phyloP scores from a whole-genome alignment of 352 stramenopile species.

The Phytophthora pinifolia region DNA sequence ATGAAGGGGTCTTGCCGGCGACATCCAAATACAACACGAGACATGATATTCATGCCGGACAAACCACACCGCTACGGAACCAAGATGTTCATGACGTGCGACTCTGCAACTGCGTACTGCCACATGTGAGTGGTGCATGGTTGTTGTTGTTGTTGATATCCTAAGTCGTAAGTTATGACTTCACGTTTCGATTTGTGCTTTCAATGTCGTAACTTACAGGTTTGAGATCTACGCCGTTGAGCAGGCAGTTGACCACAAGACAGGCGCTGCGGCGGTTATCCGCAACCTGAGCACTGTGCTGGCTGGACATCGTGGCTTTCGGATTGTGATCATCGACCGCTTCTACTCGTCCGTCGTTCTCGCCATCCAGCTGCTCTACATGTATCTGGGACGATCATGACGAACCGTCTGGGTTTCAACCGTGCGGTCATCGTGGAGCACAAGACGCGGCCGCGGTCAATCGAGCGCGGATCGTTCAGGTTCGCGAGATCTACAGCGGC shows the following conservation, averaged over 20 bases:
- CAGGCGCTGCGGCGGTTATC: conserved; percentile 5
- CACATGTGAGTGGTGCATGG: not conserved
- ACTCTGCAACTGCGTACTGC: conserved; percentile 9
- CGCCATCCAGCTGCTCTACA: conserved; percentile 21
- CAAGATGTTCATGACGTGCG: conserved; percentile 22
- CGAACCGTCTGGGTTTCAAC: conserved; percentile 12
- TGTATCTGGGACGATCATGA: conserved; percentile 32
- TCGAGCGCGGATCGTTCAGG: conserved; percentile 17
- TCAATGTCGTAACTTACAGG: conserved; percentile 13
- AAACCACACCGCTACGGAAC: conserved; percentile 20
- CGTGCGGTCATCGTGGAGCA: conserved; percentile 3
- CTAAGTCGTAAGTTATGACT: conserved; percentile 16
- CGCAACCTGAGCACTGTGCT: conserved; percentile 18
- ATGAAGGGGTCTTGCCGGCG: not conserved
- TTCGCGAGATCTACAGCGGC: conserved; percentile 5
- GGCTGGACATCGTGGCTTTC: conserved; percentile 1
- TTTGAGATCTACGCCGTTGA: conserved; percentile 9
- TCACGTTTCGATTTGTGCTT: not conserved
- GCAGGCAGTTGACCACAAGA: conserved; percentile 10
- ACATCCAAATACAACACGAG: not conserved
- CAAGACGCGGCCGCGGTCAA: conserved; percentile 8
- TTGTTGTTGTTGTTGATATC: not conserved
- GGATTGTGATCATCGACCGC: conserved; percentile 17
- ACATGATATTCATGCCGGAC: conserved; percentile 29
- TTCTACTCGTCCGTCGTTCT: conserved; percentile 28